These are phyloP conservation scores for Phytophthora sp. DNA, from an alignment of 352 stramenopile genomes.

Conservation along the genomic window DNA sequence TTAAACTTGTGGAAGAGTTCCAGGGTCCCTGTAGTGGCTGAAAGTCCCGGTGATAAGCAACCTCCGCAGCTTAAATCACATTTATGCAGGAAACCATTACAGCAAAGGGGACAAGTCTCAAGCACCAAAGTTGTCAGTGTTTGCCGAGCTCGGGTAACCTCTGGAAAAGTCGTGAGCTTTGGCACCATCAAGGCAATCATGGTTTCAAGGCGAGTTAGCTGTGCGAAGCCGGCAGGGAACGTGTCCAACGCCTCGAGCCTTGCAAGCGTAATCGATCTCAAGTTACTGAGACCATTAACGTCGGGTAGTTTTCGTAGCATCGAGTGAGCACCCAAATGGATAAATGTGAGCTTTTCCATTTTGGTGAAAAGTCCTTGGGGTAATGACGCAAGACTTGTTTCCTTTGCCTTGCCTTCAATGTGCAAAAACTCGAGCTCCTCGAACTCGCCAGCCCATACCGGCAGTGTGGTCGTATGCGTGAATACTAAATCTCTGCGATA, in stretches of 20 bases:
- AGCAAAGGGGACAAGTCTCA: constrained; percentile 24
- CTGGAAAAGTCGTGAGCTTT: constrained; percentile 24
- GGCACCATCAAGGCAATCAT: constrained; percentile 27
- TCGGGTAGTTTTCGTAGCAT: constrained; percentile 27
- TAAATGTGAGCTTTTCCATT: constrained; percentile 39
- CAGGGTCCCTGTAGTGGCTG: constrained; percentile 13
- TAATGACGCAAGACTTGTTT: constrained; percentile 25
- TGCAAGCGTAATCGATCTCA: constrained; percentile 38
- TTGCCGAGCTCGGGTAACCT: constrained; percentile 23
- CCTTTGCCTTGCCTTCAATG: constrained; percentile 37
- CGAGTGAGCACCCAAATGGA: constrained; percentile 38
- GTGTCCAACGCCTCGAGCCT: constrained; percentile 18
- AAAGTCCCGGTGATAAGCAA: not conserved
- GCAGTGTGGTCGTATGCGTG: constrained; percentile 36
- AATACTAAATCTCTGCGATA: constrained; percentile 35
- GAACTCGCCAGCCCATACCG: constrained; percentile 36
- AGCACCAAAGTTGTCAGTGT: constrained; percentile 27
- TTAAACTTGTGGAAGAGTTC: constrained; percentile 31
- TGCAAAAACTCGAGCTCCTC: constrained; percentile 45
- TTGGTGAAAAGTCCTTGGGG: constrained; percentile 34
- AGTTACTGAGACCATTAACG: constrained; percentile 30
- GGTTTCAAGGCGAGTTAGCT: constrained; percentile 31
- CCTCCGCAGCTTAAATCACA: constrained; percentile 37
- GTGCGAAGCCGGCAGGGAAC: constrained; percentile 28
- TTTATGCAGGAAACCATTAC: constrained; percentile 38